Base-by-base conservation (phyloP, 345 rosid genomes). In the Salix arbutifolia region DNA sequence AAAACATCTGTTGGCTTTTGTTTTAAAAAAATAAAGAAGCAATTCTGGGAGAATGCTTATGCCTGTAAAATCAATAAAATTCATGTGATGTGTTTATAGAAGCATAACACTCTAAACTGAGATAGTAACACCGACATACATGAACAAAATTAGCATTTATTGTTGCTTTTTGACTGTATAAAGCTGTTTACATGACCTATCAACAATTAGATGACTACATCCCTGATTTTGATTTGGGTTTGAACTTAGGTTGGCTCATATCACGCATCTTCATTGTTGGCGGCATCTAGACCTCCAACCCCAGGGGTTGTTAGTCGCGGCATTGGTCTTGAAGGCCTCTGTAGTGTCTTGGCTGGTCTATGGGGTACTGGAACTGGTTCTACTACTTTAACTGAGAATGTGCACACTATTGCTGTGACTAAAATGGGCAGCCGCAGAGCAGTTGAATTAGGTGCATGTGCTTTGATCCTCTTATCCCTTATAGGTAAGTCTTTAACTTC, bases 311-410 rank as follows among this genome's bases (percentile, higher is more conserved):
- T 96, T 67, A 91, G 97, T 77, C 89, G 99, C 65, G 99, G 91
- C 30, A 93, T 96, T 72, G 99, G 99, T 79, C 96, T 96, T 64
- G 99, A 96, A 85, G 99, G 99, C 35, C 79, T 93, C 76, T 87
- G 89, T 60, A 91, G 98, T 77, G 70, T 96, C 86, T 79, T 96
- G 88, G 99, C 99, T 65, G 99, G 99, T 86, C 88, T 96, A 17
- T 96, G 99, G 98, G 99, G 99, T 25, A 93, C 90, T 30, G 99
- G 99, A 85, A 93, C 93, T 42, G 99, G 99, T 62, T 96, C 98
- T 21, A 90, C 97, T 38, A 91, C 98, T 12, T 84, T 96, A 62
- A 93, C 99, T 21, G 99, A 96, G 86, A 96, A 96, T 66, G 98
- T 96, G 83, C 99, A 96, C 83, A 96, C 99, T 28, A 89, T 93